phyloP scores from a whole-genome alignment of 352 stramenopile species.

The Globisporangium alternatum region DNA sequence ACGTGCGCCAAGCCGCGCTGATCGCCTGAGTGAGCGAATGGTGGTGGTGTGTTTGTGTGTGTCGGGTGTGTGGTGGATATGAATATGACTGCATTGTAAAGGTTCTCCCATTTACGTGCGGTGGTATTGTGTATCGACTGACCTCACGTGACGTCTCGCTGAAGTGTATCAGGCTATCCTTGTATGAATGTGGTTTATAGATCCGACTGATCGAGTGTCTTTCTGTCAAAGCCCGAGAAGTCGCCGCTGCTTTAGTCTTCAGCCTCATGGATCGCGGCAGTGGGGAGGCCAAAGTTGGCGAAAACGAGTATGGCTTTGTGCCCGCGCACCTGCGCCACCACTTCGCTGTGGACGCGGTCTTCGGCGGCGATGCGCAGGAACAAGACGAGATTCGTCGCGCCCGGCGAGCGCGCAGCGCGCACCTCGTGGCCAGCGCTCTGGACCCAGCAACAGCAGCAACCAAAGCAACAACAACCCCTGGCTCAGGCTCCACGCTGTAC shows the following conservation, averaged over 20 bases:
- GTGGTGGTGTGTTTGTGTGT: background rate
- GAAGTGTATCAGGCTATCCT: background rate
- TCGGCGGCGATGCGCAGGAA: constrained; percentile 18
- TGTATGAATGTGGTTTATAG: background rate
- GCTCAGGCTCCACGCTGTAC: constrained; percentile 33
- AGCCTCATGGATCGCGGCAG: background rate
- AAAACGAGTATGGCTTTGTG: constrained; percentile 40
- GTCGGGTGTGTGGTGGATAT: background rate
- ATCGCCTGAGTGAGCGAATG: constrained; percentile 25
- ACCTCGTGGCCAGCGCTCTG: constrained; percentile 35
- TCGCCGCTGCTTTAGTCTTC: background rate
- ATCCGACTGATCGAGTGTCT: background rate
- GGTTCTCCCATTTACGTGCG: too few species aligned
- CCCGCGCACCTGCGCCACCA: constrained; percentile 43
- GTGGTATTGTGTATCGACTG: background rate
- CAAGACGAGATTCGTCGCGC: constrained; percentile 29
- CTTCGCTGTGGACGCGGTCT: constrained; percentile 28
- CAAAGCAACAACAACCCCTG: background rate
- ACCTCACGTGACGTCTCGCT: background rate
- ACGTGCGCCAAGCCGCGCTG: constrained; percentile 44
- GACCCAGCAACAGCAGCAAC: background rate
- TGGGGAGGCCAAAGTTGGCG: background rate
- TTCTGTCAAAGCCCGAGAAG: background rate
- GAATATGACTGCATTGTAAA: background rate
- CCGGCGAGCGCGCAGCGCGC: constrained; percentile 49